Conservation (phyloP, 108 stramenopile genomes). For the Conticribra weissflogii region DNA sequence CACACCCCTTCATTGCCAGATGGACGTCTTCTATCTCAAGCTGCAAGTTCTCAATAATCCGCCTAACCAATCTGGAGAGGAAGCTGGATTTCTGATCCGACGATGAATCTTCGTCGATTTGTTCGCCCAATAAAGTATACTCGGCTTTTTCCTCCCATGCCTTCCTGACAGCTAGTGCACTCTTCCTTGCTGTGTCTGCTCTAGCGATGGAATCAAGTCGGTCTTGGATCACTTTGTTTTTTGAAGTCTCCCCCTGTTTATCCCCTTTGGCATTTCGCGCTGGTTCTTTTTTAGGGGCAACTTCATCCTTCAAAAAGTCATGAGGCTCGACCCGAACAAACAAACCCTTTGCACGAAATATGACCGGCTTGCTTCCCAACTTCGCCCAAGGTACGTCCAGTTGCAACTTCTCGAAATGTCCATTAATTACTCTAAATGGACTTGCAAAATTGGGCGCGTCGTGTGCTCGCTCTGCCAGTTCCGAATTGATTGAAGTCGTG, state of each 20-base stretch:
- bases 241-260: neutral
- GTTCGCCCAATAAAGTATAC: neutral
- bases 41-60: conserved; percentile 86
- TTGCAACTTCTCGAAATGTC: conserved; percentile 66
- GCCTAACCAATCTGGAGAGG: conserved; percentile 66
- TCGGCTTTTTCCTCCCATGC: conserved; percentile 41
- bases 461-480: conserved; percentile 64
- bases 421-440: conserved; percentile 68
- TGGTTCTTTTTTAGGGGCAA: neutral
- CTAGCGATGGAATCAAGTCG: conserved; percentile 49
- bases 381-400: conserved; percentile 89
- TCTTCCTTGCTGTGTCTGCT: conserved; percentile 57
- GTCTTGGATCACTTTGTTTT: conserved; percentile 13
- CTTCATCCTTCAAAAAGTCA: conserved; percentile 50
- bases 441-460: conserved; percentile 75
- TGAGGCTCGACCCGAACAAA: conserved; percentile 61
- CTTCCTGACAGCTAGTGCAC: conserved; percentile 56
- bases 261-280: neutral
- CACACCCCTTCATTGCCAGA: conserved; percentile 53
- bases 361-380: conserved; percentile 69
- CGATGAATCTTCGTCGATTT: neutral
- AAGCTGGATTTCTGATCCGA: conserved; percentile 49
- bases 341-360: conserved; percentile 73
- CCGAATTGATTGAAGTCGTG: conserved; percentile 78
- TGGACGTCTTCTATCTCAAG: conserved; percentile 82